Evolutionary conservation across 1,284 basidiomycete genomes (phyloP).

Genomic region (Ustilago tritici): DNA sequence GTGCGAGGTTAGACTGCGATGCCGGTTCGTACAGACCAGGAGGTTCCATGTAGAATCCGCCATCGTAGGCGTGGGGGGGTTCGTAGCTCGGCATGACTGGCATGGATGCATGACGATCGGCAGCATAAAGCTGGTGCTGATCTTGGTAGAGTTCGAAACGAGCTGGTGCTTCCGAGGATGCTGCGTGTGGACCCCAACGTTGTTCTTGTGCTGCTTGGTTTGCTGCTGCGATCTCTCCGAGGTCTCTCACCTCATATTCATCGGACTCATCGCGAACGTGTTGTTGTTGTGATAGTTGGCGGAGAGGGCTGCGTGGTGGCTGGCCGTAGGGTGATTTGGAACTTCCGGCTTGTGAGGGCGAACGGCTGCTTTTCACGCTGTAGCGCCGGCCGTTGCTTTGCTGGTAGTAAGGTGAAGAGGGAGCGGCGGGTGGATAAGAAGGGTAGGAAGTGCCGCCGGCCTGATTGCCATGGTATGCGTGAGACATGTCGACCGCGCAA

Average conservation of each 20-base stretch:
- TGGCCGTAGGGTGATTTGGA: conserved; percentile 19
- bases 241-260: conserved; percentile 54
- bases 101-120: conserved; percentile 20
- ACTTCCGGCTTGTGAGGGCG: conserved; percentile 28
- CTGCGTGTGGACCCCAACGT: conserved; percentile 37
- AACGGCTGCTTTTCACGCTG: conserved; percentile 17
- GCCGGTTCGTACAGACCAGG: conserved; percentile 16
- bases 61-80: conserved; percentile 25
- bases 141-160: conserved; percentile 27
- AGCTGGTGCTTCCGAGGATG: conserved; percentile 40
- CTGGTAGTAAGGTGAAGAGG: conserved; percentile 29
- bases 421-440: conserved; percentile 36
- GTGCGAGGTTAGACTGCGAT: conserved; percentile 14
- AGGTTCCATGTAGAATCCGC: conserved; percentile 38
- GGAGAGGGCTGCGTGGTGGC: conserved; percentile 31
- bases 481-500: conserved; percentile 1
- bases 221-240: conserved; percentile 45
- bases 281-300: conserved; percentile 4
- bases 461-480: conserved; percentile 14
- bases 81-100: conserved; percentile 29
- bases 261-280: conserved; percentile 32
- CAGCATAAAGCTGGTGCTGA: neutral
- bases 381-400: conserved; percentile 16
- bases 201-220: conserved; percentile 51
- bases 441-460: conserved; percentile 22